Base-by-base conservation (phyloP, 2,329 filamentous ascomycete species). In the Aschersonia sp. region DNA sequence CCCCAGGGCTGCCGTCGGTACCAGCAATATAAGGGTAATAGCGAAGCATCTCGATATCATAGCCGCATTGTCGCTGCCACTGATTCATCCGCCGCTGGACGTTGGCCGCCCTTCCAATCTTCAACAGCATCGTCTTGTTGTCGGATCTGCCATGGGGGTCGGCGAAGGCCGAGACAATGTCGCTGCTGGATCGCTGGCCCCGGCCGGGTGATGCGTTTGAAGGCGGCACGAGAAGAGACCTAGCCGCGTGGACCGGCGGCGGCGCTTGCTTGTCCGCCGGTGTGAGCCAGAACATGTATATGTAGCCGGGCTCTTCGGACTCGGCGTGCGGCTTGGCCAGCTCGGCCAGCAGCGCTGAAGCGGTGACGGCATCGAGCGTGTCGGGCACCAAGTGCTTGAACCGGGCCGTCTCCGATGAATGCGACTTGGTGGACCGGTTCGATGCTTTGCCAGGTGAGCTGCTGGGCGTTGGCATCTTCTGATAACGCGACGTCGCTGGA, bases 231-330 rank as follows among this genome's bases (percentile, higher is more conserved):
- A 82, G 71, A 45, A 85, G 69, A 9, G 77, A 74, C 6, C 77
- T 71, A 28, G 78, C 75, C 43, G 78, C 70, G 52, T 79, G 81
- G 38, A 71, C 69, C 0, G 81, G 72, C 0, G 78, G 72, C 1
- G 73, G 68, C 0, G 75, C 63, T 0, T 72, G 61, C 5, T 77
- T 66, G 2, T 73, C 74, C 5, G 56, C 55, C 32, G 88, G 81
- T 0, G 88, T 96, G 29, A 96, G 74, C 89, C 91, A 96, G 73
- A 97, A 98, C 65, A 98, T 94, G 73, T 98, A 98, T 55, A 98
- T 97, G 67, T 92, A 98, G 40, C 92, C 92, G 9, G 84, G 72
- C 55, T 94, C 86, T 29, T 78, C 70, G 0, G 87, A 89, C 44
- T 89, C 77, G 1, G 62, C 58, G 38, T 59, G 61, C 73, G 88